Evolutionary conservation across 805 yeast species (phyloP), one percentile per base, ranked within the genome.

Genomic region (Cyberlindnera mississippiensis): DNA sequence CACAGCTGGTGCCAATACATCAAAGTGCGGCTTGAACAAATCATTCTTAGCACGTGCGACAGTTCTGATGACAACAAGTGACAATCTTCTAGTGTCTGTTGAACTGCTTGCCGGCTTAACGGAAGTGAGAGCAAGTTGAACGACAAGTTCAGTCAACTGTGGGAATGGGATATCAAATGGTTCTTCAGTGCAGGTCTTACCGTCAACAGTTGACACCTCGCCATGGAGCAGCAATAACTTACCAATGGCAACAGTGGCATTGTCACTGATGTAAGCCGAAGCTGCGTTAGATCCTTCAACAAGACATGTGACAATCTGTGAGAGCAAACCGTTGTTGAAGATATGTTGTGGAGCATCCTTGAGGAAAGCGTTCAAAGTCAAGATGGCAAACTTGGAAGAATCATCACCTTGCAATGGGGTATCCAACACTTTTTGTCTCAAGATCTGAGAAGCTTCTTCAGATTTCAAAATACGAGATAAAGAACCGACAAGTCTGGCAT

Each of bases 401-500:
- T 69, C 69, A 30, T 63, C 68, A 37, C 68, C 73, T 9, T 61
- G 62, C 26, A 66, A 41, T 18, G 66, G 64, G 20, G 71, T 66
- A 22, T 64, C 69, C 44, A 85, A 62, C 3, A 85, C 79, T 62
- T 83, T 84, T 10, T 68, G 64, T 42, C 67, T 74, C 51, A 85
- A 60, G 49, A 85, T 79, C 33, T 69, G 71, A 7, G 64, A 57
- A 3, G 87, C 85, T 61, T 84, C 93, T 2, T 78, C 85, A 3
- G 64, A 49, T 0, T 80, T 74, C 56, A 87, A 66, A 28, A 82
- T 79, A 51, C 75, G 79, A 1, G 95, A 76, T 33, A 88, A 67
- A 0, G 93, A 76, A 36, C 96, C 96, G 45, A 87, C 73, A 50
- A 85, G 71, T 59, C 74, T 78, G 16, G 95, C 96, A 55, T 85